These are phyloP conservation scores for Xerocomus nothofagi DNA, from an alignment of 1,284 basidiomycete species.

Conservation along the genomic window DNA sequence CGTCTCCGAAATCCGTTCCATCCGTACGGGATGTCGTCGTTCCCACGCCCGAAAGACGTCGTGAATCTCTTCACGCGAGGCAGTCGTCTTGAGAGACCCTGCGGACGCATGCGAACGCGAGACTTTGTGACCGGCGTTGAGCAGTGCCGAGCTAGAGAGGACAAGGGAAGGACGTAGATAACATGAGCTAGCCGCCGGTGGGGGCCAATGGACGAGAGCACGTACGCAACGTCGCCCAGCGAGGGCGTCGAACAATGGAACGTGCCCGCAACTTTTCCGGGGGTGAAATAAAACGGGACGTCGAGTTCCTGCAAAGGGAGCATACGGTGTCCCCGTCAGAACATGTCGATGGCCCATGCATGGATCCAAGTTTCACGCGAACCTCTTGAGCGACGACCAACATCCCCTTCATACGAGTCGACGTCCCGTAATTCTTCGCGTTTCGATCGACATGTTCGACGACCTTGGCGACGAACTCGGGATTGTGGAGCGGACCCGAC, in stretches of 20 bases:
- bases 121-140: conserved; percentile 82
- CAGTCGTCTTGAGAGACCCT: conserved; percentile 91
- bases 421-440: conserved; percentile 72
- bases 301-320: conserved; percentile 64
- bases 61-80: conserved; percentile 70
- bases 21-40: conserved; percentile 78
- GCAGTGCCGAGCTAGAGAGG: conserved; percentile 73
- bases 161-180: background rate
- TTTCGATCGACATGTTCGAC: conserved; percentile 73
- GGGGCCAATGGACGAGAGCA: conserved; percentile 10
- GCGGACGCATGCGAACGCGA: conserved; percentile 89
- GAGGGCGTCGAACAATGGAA: conserved; percentile 85
- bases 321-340: background rate
- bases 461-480: conserved; percentile 71
- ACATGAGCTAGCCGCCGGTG: background rate
- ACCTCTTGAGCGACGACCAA: conserved; percentile 87
- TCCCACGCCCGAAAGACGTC: conserved; percentile 87
- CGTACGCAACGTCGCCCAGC: conserved; percentile 73
- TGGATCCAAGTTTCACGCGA: conserved; percentile 20
- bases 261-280: conserved; percentile 75
- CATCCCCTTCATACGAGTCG: conserved; percentile 92
- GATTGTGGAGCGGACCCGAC: conserved; percentile 86
- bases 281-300: conserved; percentile 90
- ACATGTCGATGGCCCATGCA: background rate
- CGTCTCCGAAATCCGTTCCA: conserved; percentile 72